These are phyloP conservation scores for Saccharomycopsis oosterbeekiorum DNA, from an alignment of 805 yeast genomes.

Conservation along the genomic window DNA sequence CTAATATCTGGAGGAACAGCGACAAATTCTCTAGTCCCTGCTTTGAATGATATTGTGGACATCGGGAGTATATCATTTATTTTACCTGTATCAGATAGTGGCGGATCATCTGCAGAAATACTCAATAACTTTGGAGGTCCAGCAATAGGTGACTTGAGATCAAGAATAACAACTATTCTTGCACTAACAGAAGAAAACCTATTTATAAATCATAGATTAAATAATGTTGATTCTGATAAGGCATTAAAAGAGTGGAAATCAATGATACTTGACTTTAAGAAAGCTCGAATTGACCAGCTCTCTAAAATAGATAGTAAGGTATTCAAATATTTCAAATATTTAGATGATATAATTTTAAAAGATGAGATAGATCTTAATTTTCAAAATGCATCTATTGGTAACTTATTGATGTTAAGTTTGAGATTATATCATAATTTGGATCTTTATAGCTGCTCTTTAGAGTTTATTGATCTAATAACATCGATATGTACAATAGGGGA, in stretches of 20 bases:
- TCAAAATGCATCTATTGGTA: constrained; percentile 78
- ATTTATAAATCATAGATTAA: constrained; percentile 25
- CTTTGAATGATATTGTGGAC: constrained; percentile 39
- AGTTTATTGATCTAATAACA: constrained; percentile 10
- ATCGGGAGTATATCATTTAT: constrained; percentile 44
- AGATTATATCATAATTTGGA: constrained; percentile 52
- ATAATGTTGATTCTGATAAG: constrained; percentile 23
- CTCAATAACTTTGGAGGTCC: constrained; percentile 86
- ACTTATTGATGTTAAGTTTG: constrained; percentile 72
- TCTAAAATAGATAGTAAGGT: background rate
- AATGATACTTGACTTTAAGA: constrained; percentile 24
- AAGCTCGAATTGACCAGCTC: background rate
- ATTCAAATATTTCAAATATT: background rate
- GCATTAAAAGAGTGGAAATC: constrained; percentile 70
- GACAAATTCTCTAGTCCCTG: constrained; percentile 62
- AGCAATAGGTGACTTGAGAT: constrained; percentile 87
- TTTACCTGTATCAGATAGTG: constrained; percentile 83
- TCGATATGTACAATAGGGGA: background rate
- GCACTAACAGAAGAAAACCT: constrained; percentile 26
- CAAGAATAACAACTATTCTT: constrained; percentile 66
- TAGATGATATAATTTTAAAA: constrained; percentile 45
- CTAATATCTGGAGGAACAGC: constrained; percentile 77
- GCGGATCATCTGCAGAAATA: constrained; percentile 89
- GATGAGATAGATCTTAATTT: constrained; percentile 51
- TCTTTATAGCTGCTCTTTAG: constrained; percentile 5